phyloP scores from a whole-genome alignment of 2,329 filamentous ascomycete species.

The Neopestalotiopsis sp. region DNA sequence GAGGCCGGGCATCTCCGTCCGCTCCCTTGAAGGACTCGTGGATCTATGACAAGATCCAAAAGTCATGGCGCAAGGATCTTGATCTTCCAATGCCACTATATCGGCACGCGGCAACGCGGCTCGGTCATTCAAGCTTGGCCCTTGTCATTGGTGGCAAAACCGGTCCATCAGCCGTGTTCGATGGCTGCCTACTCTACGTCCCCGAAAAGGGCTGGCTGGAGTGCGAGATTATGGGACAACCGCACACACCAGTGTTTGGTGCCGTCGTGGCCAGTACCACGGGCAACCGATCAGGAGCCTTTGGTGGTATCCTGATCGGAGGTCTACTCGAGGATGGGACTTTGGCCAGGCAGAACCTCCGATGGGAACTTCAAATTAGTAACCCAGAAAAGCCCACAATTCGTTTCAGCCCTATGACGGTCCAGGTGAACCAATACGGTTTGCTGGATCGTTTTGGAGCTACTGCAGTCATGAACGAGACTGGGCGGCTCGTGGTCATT shows the following conservation, averaged over 20 bases:
- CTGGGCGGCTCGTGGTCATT: constrained; percentile 38
- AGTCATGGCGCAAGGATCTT: constrained; percentile 66
- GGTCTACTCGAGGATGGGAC: constrained; percentile 71
- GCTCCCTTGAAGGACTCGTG: constrained; percentile 75
- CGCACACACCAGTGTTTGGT: constrained; percentile 48
- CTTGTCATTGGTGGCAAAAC: constrained; percentile 69
- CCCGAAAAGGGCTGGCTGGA: constrained; percentile 51
- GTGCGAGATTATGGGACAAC: constrained; percentile 42
- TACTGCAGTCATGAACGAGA: constrained; percentile 35
- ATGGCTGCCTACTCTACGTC: constrained; percentile 58
- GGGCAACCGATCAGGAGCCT: constrained; percentile 34
- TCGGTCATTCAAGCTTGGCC: constrained; percentile 54
- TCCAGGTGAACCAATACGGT: constrained; percentile 22
- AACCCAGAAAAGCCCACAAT: constrained; percentile 34
- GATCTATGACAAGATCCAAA: constrained; percentile 62
- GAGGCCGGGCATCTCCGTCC: constrained; percentile 79
- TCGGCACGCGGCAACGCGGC: constrained; percentile 69
- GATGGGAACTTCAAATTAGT: constrained; percentile 58
- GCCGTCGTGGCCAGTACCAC: constrained; percentile 40
- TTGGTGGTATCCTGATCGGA: constrained; percentile 70
- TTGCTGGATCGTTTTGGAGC: constrained; percentile 49
- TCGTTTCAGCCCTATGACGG: constrained; percentile 19
- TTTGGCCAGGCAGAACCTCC: constrained; percentile 66
- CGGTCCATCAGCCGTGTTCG: constrained; percentile 51
- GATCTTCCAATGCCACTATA: constrained; percentile 75